Base-by-base conservation (phyloP, 371 early-diverging fungal genomes). In the Mycotypha africana region DNA sequence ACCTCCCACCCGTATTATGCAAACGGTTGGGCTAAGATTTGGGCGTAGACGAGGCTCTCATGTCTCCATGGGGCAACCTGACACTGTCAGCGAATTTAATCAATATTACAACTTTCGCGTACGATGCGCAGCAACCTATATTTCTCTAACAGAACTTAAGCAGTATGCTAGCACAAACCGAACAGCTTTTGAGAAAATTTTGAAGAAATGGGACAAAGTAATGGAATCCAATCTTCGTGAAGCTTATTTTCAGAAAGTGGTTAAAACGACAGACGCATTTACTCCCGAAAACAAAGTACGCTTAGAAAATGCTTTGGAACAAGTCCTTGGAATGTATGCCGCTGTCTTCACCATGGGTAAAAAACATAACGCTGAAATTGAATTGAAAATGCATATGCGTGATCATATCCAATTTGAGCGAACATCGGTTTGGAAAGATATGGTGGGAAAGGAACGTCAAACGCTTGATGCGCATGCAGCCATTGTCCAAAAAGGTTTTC, bases 201-300 rank as follows among this genome's bases (percentile, higher is more conserved):
- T 98, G n/a, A 97, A 96, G 63, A 96, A 98, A 67, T 91, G 87
- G 56, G 98, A 98, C 73, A 98, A 96, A 67, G 87, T 89, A 5
- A 75, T 86, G 12, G 72, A 74, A 14, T 72, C 67, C 25, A 53
- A 68, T 23, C 32, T 69, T 10, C 53, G 62, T 38, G 60, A 76
- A 31, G 47, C 48, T 10, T 88, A 86, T 58, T 62, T 85, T 57
- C 61, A 67, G 25, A 67, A 70, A 40, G 79, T 78, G 46, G 84
- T 90, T 0, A 69, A 77, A 35, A 57, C 61, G 5, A 62, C 81
- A 1, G 63, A 70, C 2, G 81, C 86, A 2, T 89, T 85, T 58
- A 68, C 68, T 41, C 44, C 63, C n/a, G 67, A 73, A 22, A 76
- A 82, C 3, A 67, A 66, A 21, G 60, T 72, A 21, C 47, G 44